Evolutionary conservation across 352 stramenopile species (phyloP), one percentile per base, ranked within the genome.

Genomic region (Phytophthora pisi): DNA sequence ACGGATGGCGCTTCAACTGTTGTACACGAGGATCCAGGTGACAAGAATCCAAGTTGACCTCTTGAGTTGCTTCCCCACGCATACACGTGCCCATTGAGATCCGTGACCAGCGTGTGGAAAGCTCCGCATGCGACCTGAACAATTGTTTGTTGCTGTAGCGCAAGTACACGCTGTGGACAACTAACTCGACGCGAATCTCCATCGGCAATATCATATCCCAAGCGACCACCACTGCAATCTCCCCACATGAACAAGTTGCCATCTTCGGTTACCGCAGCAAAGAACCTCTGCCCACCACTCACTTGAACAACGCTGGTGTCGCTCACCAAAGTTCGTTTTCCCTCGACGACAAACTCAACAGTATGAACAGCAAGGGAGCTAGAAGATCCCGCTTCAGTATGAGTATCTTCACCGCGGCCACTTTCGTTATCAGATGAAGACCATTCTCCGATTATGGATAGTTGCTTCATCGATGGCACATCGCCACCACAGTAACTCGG

Each of bases 61-160:
- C 65, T 73, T 0, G 81, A 65, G 53, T 91, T 90, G 45, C 73
- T 84, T 23, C 86, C 86, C 86, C 84, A 94, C 3, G 81, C 75
- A 59, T 81, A 92, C 6, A 94, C 81, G 57, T 92, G 84, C 18
- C 84, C 86, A 51, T 94, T 90, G 11, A 92, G 26, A 59, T 94
- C 84, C 1, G 80, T 91, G 5, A 73, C 79, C 1, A 94, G 70
- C 3, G 82, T 78, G 45, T 94, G 86, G 52, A 91, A 94, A 10
- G 75, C 79, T 38, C 86, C 86, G 24, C 86, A 94, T 2, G 86
- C 60, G 4, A 94, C 80, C 46, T 89, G 71, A 31, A 78, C 67
- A 24, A 94, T 68, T 3, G 72, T 81, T 16, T 72, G 63, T 24
- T 78, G 52, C 8, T 70, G 9, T 10, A 91, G 53, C 4, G 66